phyloP scores from a whole-genome alignment of 768 basidiomycete species.

The Trametopsis cervina region DNA sequence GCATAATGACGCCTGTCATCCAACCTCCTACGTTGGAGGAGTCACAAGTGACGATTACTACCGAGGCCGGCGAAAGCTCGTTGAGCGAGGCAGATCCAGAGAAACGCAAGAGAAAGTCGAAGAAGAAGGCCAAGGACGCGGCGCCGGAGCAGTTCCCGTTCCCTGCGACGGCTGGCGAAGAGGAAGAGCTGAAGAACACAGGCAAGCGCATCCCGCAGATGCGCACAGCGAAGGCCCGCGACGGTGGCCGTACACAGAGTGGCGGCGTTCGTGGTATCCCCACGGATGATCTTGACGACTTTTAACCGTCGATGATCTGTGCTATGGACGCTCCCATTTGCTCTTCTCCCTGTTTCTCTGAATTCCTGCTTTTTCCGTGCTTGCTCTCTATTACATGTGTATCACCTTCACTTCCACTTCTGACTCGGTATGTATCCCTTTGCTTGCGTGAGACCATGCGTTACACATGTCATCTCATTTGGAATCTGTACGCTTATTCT shows the following conservation, averaged over 20 bases:
- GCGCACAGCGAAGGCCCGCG: slow-evolving; percentile 67
- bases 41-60: slow-evolving; percentile 8
- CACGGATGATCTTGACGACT: slow-evolving; percentile 31
- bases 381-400: background rate
- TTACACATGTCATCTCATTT: too few species aligned
- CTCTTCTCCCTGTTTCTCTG: background rate
- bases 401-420: too few species aligned
- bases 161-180: slow-evolving; percentile 39
- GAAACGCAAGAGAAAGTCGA: slow-evolving; percentile 7
- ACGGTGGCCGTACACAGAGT: slow-evolving; percentile 80
- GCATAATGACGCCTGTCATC: background rate
- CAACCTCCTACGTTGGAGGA: slow-evolving; percentile 1
- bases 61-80: slow-evolving; percentile 3
- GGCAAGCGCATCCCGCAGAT: slow-evolving; percentile 43
- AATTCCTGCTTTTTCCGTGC: background rate
- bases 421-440: too few species aligned
- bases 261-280: slow-evolving; percentile 75
- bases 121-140: slow-evolving; percentile 32
- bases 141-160: slow-evolving; percentile 48
- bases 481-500: too few species aligned
- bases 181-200: slow-evolving; percentile 14
- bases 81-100: background rate
- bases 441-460: too few species aligned
- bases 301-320: slow-evolving; percentile 13
- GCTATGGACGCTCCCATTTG: too few species aligned